Percentiles rank a stretch among this genome's conserved stretches.
Conservation (phyloP, 768 basidiomycete species). For the Coprinopsis strossmayeri region DNA sequence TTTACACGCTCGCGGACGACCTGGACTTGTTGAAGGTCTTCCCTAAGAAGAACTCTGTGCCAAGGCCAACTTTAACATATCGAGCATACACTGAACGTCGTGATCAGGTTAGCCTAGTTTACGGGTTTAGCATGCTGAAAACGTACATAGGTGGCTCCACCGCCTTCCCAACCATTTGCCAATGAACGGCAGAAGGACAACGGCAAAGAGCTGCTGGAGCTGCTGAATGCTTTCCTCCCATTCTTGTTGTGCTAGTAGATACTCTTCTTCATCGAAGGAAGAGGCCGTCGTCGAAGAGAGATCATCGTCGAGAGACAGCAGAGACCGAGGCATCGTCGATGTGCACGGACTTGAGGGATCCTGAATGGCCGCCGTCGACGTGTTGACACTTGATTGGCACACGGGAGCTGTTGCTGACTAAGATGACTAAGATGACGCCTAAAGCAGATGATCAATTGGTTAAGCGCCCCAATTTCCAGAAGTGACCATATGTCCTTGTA, state of each 20-base stretch:
- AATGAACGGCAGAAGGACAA: constrained; percentile 78
- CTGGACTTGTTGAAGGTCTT: not conserved
- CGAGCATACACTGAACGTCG: constrained; percentile 54
- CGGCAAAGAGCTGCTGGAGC: constrained; percentile 70
- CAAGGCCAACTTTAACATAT: constrained; percentile 58
- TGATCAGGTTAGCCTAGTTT: too few species aligned
- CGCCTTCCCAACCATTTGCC: constrained; percentile 86
- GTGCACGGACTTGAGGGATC: not conserved
- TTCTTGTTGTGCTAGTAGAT: constrained; percentile 75
- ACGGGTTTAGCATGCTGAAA: not conserved
- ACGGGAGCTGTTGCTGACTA: not conserved
- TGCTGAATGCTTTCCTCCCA: constrained; percentile 91
- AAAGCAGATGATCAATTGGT: too few species aligned
- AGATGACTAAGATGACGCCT: too few species aligned
- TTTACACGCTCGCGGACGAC: constrained; percentile 14
- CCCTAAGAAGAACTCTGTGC: constrained; percentile 59
- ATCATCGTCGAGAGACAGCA: constrained; percentile 46
- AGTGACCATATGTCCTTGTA: not conserved
- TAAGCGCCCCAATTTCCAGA: not conserved
- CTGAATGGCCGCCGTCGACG: too few species aligned
- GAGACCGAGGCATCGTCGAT: constrained; percentile 52
- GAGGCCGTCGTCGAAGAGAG: constrained; percentile 45
- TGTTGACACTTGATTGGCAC: too few species aligned
- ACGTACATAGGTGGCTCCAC: constrained; percentile 83
- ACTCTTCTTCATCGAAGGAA: constrained; percentile 68